phyloP scores from a whole-genome alignment of 306 rosid genomes.

The Cucurbita moschata region DNA sequence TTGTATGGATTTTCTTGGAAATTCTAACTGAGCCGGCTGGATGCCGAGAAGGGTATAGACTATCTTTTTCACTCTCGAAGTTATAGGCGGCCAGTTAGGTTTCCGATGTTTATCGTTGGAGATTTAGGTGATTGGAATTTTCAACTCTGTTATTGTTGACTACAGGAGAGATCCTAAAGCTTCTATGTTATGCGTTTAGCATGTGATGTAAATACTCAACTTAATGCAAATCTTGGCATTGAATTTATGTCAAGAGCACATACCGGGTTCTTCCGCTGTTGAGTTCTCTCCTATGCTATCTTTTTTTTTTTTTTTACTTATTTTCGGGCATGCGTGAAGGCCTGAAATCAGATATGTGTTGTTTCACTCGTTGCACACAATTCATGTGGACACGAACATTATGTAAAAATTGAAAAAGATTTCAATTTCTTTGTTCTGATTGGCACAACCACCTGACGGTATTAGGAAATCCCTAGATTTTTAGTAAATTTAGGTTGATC shows the following conservation, averaged over 20 bases:
- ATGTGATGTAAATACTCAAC: background rate
- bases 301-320: background rate
- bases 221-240: background rate
- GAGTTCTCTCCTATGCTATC: background rate
- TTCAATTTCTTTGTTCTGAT: background rate
- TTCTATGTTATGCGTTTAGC: background rate
- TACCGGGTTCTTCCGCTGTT: background rate
- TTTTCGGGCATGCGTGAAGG: background rate
- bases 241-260: background rate
- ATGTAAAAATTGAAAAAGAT: background rate
- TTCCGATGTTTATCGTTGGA: background rate
- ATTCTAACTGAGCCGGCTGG: background rate
- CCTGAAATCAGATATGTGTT: background rate
- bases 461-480: background rate
- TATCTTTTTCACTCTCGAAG: background rate
- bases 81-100: background rate
- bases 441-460: background rate
- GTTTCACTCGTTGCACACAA: background rate
- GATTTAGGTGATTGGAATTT: background rate
- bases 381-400: background rate
- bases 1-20: background rate
- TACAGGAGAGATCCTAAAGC: background rate
- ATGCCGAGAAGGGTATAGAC: background rate
- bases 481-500: background rate
- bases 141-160: background rate